Base-by-base conservation (phyloP, 345 rosid genomes). In the Cardamine resedifolia region DNA sequence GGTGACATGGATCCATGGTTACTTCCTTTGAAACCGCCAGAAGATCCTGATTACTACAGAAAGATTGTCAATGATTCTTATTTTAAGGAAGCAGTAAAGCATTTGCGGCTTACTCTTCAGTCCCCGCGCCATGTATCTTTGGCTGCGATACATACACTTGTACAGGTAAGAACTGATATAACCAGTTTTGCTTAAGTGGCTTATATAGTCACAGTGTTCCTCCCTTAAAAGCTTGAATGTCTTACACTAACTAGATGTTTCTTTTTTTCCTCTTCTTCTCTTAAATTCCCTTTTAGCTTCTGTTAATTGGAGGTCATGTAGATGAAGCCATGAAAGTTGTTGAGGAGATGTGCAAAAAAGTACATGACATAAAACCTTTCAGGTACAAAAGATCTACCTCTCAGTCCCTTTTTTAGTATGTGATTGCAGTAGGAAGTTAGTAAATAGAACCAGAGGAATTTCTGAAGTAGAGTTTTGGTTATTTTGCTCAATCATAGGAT, bases 61-160 rank as follows among this genome's bases (percentile, higher is more conserved):
- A 69, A 33, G 58, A 72, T 80, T 41, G 81, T 80, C 28, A 76
- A 68, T 75, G 78, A 80, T 44, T 64, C 71, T 53, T 61, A 85
- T 52, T 88, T 83, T 66, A 83, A 82, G 68, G 84, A 85, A 38
- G 95, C 98, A 4, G 60, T 91, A 64, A 85, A 79, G 82, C 69
- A 84, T 82, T 48, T 94, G 34, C 86, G 47, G 55, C 73, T 68
- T 53, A 85, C 92, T 72, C 66, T 85, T 43, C 28, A 73, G 70
- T 81, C 87, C 15, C 76, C 80, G 6, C 71, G 70, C 6, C 73
- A 81, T 49, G 67, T 72, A 20, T 51, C 74, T 41, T 72, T 84
- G 52, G 81, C 81, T 23, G 95, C 92, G 16, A 79, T 94, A 27
- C 88, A 85, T 82, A 96, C 98, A 49, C 78, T 94, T 77, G 71